Conservation (phyloP, 805 yeast species). For the Ogataea pini region DNA sequence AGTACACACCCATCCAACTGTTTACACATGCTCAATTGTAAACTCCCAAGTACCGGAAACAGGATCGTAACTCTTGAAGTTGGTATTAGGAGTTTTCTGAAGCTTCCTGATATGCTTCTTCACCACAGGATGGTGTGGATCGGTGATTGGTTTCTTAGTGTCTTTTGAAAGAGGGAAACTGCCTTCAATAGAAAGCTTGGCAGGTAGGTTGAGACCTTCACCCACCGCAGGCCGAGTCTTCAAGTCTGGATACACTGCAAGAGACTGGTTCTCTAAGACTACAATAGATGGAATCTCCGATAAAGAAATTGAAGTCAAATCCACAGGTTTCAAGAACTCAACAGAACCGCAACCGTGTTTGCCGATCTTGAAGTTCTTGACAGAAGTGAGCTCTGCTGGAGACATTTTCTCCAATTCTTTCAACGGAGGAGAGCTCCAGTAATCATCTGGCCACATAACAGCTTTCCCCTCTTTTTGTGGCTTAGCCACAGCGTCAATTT, state of each 20-base stretch:
- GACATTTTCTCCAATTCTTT: constrained; percentile 60
- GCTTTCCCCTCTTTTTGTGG: background rate
- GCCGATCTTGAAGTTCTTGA: constrained; percentile 72
- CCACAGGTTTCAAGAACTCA: constrained; percentile 79
- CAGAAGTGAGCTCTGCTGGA: constrained; percentile 61
- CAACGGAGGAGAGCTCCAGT: constrained; percentile 82
- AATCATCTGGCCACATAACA: constrained; percentile 54
- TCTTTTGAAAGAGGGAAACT: constrained; percentile 80
- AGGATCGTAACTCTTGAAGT: constrained; percentile 77
- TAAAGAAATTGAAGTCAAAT: constrained; percentile 66
- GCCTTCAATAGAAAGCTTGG: constrained; percentile 69
- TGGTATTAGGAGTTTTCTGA: constrained; percentile 56
- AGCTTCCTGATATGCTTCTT: constrained; percentile 68
- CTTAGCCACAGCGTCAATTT: background rate
- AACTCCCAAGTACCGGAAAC: constrained; percentile 73
- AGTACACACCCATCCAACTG: no score
- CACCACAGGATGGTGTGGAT: constrained; percentile 72
- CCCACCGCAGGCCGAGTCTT: constrained; percentile 62
- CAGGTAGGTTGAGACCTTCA: constrained; percentile 80
- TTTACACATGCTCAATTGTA: constrained; percentile 43
- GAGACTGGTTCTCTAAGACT: constrained; percentile 56
- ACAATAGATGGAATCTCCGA: constrained; percentile 68
- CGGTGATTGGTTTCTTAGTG: constrained; percentile 71
- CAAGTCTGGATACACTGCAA: constrained; percentile 73
- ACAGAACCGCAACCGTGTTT: constrained; percentile 75